Percentiles rank a stretch among this genome's conserved stretches.
phyloP scores from a whole-genome alignment of 2,329 filamentous ascomycete genomes.

The Scolecobasidium constrictum region DNA sequence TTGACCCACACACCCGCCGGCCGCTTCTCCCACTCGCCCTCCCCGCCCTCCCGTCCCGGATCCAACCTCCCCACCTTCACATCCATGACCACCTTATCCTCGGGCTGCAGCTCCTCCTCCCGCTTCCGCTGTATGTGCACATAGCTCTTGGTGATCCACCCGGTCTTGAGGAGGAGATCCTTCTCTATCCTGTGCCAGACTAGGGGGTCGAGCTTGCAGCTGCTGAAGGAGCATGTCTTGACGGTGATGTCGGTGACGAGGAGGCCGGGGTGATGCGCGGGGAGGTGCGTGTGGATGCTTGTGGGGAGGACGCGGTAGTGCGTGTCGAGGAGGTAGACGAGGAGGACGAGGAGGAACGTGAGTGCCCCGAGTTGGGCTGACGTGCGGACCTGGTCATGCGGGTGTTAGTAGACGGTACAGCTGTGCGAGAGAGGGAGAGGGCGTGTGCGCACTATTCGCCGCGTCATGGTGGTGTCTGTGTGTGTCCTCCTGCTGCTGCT shows the following conservation, averaged over 20 bases:
- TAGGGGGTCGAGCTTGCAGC: slow-evolving; percentile 60
- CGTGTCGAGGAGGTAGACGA: slow-evolving; percentile 76
- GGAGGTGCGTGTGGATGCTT: slow-evolving; percentile 77
- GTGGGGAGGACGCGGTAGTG: slow-evolving; percentile 79
- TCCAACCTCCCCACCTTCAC: slow-evolving; percentile 63
- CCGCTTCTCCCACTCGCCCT: slow-evolving; percentile 69
- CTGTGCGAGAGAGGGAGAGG: slow-evolving; percentile 62
- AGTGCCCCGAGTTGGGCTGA: slow-evolving; percentile 64
- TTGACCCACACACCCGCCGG: slow-evolving; percentile 74
- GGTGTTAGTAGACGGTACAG: slow-evolving; percentile 61
- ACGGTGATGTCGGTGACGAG: slow-evolving; percentile 81
- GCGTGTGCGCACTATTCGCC: slow-evolving; percentile 46
- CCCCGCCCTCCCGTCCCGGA: slow-evolving; percentile 48
- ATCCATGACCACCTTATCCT: slow-evolving; percentile 72
- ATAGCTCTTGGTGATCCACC: slow-evolving; percentile 68
- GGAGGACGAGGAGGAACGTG: slow-evolving; percentile 49
- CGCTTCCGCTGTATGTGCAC: slow-evolving; percentile 73
- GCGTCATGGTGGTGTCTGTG: slow-evolving; percentile 20
- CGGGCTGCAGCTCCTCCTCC: slow-evolving; percentile 66
- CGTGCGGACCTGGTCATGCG: slow-evolving; percentile 48
- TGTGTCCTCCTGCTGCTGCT: too few species aligned
- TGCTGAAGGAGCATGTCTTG: slow-evolving; percentile 62
- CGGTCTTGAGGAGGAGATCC: slow-evolving; percentile 68
- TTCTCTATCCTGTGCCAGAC: slow-evolving; percentile 82
- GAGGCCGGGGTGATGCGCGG: slow-evolving; percentile 67